Evolutionary conservation across 164 flowering plant species (phyloP).

Genomic region (Nymphaea thermarum): DNA sequence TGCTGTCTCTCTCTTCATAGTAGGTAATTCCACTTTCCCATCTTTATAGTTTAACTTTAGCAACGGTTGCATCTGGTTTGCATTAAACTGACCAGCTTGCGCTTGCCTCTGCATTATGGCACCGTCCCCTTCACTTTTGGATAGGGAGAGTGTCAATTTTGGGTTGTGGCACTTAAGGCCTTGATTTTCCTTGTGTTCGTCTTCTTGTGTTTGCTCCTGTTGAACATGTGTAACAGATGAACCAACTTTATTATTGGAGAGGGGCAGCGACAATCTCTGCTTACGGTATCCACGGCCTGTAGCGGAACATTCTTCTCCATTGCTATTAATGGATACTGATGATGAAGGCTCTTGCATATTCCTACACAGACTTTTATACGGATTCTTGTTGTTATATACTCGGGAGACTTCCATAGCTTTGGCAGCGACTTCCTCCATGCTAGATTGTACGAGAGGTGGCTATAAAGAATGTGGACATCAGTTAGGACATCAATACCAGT

Average conservation of each 20-base stretch:
- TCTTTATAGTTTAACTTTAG: background rate
- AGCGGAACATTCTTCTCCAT: background rate
- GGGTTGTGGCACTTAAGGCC: background rate
- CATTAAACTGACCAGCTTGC: background rate
- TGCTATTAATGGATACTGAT: background rate
- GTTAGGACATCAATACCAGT: background rate
- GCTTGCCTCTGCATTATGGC: too few species aligned
- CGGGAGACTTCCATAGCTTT: background rate
- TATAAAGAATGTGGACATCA: background rate
- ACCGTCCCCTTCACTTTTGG: background rate
- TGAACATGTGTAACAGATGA: slow-evolving; percentile 2
- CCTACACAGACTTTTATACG: background rate
- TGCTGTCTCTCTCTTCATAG: background rate
- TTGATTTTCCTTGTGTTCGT: background rate
- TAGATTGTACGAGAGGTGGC: background rate
- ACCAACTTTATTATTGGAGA: background rate
- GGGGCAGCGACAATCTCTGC: background rate
- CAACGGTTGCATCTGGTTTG: slow-evolving; percentile 5
- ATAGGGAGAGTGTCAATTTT: background rate
- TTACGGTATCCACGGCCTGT: background rate
- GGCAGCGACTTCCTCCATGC: background rate
- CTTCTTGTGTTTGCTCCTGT: slow-evolving; percentile 24
- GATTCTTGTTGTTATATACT: background rate
- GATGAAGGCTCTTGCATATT: background rate
- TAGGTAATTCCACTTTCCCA: background rate